Base-by-base conservation (phyloP, 2,329 filamentous ascomycete genomes). In the Calonectria leucothoes region DNA sequence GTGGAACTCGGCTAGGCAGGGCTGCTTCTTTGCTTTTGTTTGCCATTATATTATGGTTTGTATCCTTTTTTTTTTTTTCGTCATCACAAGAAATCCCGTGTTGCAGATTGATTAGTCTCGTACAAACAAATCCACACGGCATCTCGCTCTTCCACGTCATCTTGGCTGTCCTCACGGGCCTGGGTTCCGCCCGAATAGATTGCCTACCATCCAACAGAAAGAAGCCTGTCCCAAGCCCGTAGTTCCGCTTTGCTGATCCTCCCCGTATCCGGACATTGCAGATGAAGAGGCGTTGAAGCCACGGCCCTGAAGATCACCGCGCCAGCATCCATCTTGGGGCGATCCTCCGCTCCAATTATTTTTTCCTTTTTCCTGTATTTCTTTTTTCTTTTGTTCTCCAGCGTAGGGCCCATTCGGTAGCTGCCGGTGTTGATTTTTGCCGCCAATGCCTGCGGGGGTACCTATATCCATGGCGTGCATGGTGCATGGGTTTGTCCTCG, bases 281-380 rank as follows among this genome's bases (percentile, higher is more conserved):
- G 57, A 52, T 25, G 55, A 42, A 49, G 61, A 37, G 67, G 37
- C 42, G 35, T 42, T 51, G 23, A 64, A 72, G 49, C 70, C 66
- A 72, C 59, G 42, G 59, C 70, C 65, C 57, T 69, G 70, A 65
- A 49, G 66, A 69, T 72, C 70, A 72, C 49, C 29, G 65, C 48
- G 65, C 48, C 55, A 37, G 35, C 42, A 39, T 29, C 49, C 65
- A 37, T 49, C 35, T 51, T 64, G 31, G 59, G 57, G 35, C 70
- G 64, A 69, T 59, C 65, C 48, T 39, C 64, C 37, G 25, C 49
- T 15, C 33, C 55, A 25, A 37, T 14, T 27, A 29, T 57, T n/a
- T 15, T 49, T 48, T 57, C 31, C 37, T 59, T 25, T 37, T 37
- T 25, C 15, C 37, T 59, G 25, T 59, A 2, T 35, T 64, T 23